Conservation (phyloP, 1,139 yeast species). For the Kodamaea alishanica region DNA sequence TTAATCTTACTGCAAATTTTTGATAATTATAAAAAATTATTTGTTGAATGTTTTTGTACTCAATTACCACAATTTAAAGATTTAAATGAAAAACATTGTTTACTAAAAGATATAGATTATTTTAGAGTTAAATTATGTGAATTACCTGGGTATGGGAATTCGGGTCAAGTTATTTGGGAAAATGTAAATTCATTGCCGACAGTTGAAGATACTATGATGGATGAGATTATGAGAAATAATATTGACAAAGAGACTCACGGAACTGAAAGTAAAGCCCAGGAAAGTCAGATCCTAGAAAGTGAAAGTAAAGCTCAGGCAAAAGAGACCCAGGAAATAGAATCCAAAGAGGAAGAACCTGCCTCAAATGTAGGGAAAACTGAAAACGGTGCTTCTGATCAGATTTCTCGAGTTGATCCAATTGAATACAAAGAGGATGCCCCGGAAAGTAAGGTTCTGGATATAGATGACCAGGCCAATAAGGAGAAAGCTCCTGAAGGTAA, state of each 20-base stretch:
- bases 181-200: constrained; percentile 56
- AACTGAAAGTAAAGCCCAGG: constrained; percentile 3
- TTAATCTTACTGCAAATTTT: constrained; percentile 54
- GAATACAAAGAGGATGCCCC: constrained; percentile 9
- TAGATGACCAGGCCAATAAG: constrained; percentile 2
- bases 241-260: constrained; percentile 23
- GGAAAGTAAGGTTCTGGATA: constrained; percentile 5
- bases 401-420: too few relatives aligned
- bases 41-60: constrained; percentile 53
- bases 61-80: constrained; percentile 51
- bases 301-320: constrained; percentile 1
- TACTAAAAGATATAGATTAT: constrained; percentile 62
- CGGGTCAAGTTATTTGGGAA: constrained; percentile 66
- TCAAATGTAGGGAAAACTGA: constrained; percentile 9
- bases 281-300: constrained; percentile 2
- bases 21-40: constrained; percentile 54
- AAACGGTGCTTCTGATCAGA: too few relatives aligned
- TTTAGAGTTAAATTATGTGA: constrained; percentile 59
- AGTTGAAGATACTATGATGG: constrained; percentile 49
- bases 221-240: constrained; percentile 41
- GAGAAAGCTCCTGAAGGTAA: neutral
- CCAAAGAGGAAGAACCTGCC: constrained; percentile 10
- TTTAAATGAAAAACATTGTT: constrained; percentile 49
- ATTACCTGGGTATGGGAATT: constrained; percentile 60
- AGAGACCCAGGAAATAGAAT: constrained; percentile 2